Percentiles rank a stretch among this genome's conserved stretches.
Evolutionary conservation across 148 eudicot species (phyloP).

Genomic region (Nepenthes gracilis): DNA sequence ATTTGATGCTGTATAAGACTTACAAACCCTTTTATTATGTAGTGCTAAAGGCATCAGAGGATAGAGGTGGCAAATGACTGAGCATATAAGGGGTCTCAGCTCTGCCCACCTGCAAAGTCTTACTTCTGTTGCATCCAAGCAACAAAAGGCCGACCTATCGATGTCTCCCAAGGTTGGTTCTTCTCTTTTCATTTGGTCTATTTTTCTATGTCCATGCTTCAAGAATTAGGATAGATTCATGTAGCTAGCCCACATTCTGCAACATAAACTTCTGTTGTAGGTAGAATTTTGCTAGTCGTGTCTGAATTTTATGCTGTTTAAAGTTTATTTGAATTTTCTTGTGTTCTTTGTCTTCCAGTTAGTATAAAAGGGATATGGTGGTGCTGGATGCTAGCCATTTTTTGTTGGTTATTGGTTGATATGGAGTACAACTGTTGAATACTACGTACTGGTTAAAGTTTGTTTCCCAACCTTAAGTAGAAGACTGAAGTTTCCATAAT

Average conservation of each 20-base stretch:
- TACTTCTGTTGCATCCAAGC: slow-evolving; percentile 45
- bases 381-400: no score
- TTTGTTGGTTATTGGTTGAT: no score
- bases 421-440: no score
- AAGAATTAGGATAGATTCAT: background rate
- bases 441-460: no score
- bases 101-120: slow-evolving; percentile 47
- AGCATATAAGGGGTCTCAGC: slow-evolving; percentile 48
- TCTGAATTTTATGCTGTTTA: background rate
- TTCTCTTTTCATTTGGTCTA: background rate
- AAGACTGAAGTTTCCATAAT: no score
- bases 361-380: background rate
- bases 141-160: slow-evolving; percentile 48
- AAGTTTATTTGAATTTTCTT: background rate
- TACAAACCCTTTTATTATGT: slow-evolving; percentile 4
- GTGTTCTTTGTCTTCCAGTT: background rate
- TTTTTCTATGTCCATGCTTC: background rate
- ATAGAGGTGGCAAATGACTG: slow-evolving; percentile 37
- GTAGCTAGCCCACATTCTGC: background rate
- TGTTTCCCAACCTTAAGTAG: no score
- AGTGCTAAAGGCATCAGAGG: slow-evolving; percentile 1
- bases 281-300: background rate
- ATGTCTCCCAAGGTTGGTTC: slow-evolving; percentile 58
- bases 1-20: background rate
- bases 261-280: background rate